phyloP scores from a whole-genome alignment of 192 early-diverging fungal species.

The Phycomyces nitens region DNA sequence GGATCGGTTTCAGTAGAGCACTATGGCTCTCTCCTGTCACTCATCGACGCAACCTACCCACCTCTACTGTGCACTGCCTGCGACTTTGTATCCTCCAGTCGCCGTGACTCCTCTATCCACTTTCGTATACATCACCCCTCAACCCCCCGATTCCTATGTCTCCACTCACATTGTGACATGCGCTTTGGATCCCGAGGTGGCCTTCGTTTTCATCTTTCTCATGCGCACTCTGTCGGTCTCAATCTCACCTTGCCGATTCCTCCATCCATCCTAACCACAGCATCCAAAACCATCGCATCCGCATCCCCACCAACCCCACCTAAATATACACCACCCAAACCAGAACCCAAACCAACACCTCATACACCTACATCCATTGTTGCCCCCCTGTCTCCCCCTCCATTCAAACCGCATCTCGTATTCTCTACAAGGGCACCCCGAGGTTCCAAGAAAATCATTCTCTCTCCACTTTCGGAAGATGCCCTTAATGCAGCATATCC shows the following conservation, averaged over 20 bases:
- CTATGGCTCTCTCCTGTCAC: slow-evolving; percentile 23
- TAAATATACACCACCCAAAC: not conserved
- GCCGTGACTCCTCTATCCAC: slow-evolving; percentile 15
- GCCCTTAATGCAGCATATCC: slow-evolving; percentile 21
- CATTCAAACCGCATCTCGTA: not conserved
- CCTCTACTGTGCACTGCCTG: slow-evolving; percentile 28
- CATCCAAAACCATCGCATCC: slow-evolving; percentile 2
- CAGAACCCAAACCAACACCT: not conserved
- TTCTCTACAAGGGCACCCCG: slow-evolving; percentile 2
- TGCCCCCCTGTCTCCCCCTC: not conserved
- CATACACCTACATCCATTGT: not conserved
- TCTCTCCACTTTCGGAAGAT: slow-evolving; percentile 12
- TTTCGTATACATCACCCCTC: slow-evolving; percentile 14
- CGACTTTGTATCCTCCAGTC: slow-evolving; percentile 6
- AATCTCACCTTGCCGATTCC: not conserved
- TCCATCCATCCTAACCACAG: not conserved
- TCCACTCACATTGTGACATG: slow-evolving; percentile 31
- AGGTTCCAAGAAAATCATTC: slow-evolving; percentile 9
- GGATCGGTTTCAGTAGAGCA: not conserved
- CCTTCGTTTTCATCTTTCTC: slow-evolving; percentile 29
- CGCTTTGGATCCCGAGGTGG: slow-evolving; percentile 22
- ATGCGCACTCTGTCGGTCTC: slow-evolving; percentile 13
- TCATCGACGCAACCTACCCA: slow-evolving; percentile 35
- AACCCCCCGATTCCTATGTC: slow-evolving; percentile 23
- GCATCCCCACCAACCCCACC: slow-evolving; percentile 1